Evolutionary conservation across 2,329 filamentous ascomycete species (phyloP).

Genomic region (Boeremia lycopersici): DNA sequence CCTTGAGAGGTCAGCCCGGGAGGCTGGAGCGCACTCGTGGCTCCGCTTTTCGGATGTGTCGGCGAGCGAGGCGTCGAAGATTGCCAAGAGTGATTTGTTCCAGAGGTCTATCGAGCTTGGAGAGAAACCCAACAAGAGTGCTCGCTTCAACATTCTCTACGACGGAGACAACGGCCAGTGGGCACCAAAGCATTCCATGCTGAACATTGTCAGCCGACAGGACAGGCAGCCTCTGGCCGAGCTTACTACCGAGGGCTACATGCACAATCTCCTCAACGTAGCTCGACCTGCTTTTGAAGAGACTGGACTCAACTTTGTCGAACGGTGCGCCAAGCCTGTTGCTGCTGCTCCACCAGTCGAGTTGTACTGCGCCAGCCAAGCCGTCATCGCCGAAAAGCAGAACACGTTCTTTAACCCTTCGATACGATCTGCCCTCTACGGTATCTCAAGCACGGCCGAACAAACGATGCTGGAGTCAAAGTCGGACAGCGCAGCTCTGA

Average conservation of each 20-base stretch:
- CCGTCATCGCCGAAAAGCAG: slow-evolving; percentile 68
- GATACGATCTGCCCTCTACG: slow-evolving; percentile 77
- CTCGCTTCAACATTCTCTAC: slow-evolving; percentile 71
- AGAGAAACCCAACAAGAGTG: slow-evolving; percentile 62
- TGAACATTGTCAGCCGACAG: slow-evolving; percentile 77
- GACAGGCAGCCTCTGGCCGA: slow-evolving; percentile 71
- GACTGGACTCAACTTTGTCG: slow-evolving; percentile 76
- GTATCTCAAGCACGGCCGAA: slow-evolving; percentile 68
- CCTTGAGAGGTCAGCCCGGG: slow-evolving; percentile 66
- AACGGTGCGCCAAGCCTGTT: slow-evolving; percentile 78
- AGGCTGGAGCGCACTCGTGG: slow-evolving; percentile 80
- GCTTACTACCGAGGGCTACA: slow-evolving; percentile 72
- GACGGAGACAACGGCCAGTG: slow-evolving; percentile 67
- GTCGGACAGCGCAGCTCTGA: slow-evolving; percentile 68
- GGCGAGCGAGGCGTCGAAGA: slow-evolving; percentile 71
- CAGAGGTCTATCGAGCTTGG: slow-evolving; percentile 70
- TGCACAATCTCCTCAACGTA: slow-evolving; percentile 80
- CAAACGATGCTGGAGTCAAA: slow-evolving; percentile 75
- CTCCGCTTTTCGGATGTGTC: slow-evolving; percentile 84
- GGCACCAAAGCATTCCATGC: slow-evolving; percentile 75
- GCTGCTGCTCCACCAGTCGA: slow-evolving; percentile 87
- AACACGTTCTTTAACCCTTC: slow-evolving; percentile 77
- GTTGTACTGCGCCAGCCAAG: slow-evolving; percentile 74
- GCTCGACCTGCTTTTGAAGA: slow-evolving; percentile 68
- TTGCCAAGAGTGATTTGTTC: slow-evolving; percentile 73